Evolutionary conservation across 805 yeast species (phyloP).

Genomic region (Zygotorulaspora chibaensis): DNA sequence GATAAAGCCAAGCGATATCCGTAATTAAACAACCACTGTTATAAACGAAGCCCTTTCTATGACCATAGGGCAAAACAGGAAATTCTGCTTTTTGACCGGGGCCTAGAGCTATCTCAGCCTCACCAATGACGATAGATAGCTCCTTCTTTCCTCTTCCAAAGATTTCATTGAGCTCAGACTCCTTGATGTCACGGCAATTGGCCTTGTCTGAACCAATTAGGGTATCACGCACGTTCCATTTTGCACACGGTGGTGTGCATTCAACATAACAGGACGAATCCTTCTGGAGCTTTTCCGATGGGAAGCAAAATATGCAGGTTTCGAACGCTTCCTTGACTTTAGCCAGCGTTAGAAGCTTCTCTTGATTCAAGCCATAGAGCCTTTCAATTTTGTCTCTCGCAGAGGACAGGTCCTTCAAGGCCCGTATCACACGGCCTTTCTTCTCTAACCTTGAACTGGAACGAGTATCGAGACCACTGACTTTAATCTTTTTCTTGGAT

Average conservation of each 20-base stretch:
- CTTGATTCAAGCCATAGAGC: constrained; percentile 49
- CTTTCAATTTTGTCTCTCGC: constrained; percentile 41
- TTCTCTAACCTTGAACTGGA: constrained; percentile 19
- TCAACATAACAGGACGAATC: constrained; percentile 24
- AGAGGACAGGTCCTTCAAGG: constrained; percentile 34
- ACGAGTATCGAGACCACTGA: constrained; percentile 2
- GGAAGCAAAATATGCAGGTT: constrained; percentile 41
- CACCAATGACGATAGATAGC: constrained; percentile 20
- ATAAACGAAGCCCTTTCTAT: constrained; percentile 39
- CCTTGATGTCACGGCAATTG: constrained; percentile 17
- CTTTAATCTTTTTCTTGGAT: constrained; percentile 3
- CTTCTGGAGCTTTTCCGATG: constrained; percentile 29
- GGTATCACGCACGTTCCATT: constrained; percentile 2
- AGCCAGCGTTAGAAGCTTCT: constrained; percentile 40
- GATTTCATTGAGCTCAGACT: constrained; percentile 20
- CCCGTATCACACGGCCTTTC: constrained; percentile 25
- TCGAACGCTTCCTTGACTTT: constrained; percentile 50
- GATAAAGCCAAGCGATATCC: constrained; percentile 49
- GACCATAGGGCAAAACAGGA: constrained; percentile 27
- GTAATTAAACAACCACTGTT: constrained; percentile 53
- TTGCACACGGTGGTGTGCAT: constrained; percentile 15
- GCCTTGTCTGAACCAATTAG: constrained; percentile 10
- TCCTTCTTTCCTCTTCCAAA: constrained; percentile 25
- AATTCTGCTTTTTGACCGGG: constrained; percentile 25
- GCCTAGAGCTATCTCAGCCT: constrained; percentile 16